Conservation (phyloP, 306 rosid genomes). For the Rubus idaeus region DNA sequence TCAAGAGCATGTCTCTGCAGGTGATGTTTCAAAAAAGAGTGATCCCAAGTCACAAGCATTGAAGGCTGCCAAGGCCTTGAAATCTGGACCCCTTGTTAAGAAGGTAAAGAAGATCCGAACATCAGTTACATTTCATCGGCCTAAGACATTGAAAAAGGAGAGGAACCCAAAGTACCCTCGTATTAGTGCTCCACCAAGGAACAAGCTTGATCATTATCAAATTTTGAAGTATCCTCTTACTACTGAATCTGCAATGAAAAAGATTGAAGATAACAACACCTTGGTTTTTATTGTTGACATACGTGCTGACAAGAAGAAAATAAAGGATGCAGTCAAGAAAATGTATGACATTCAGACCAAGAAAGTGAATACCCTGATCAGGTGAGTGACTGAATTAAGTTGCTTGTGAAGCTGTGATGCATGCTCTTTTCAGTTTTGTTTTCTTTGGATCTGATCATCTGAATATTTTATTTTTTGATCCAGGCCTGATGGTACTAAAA, state of each 20-base stretch:
- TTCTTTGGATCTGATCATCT: not conserved
- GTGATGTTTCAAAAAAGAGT: constrained; percentile 35
- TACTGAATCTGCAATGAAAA: constrained; percentile 89
- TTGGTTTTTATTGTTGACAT: constrained; percentile 83
- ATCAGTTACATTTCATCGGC: constrained; percentile 48
- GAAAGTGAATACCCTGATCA: constrained; percentile 88
- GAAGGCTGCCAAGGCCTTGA: constrained; percentile 45
- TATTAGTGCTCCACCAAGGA: constrained; percentile 78
- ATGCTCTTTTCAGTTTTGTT: not conserved
- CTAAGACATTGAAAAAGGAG: constrained; percentile 61
- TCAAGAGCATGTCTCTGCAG: constrained; percentile 28
- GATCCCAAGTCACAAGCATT: constrained; percentile 40
- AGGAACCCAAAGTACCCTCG: constrained; percentile 88
- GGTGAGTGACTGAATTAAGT: constrained; percentile 35
- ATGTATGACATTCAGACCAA: constrained; percentile 88
- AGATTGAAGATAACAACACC: constrained; percentile 85
- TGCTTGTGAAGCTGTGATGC: not conserved
- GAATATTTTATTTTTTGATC: constrained; percentile 18
- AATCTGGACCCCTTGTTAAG: constrained; percentile 27
- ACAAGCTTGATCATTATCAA: constrained; percentile 82
- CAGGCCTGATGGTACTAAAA: constrained; percentile 97
- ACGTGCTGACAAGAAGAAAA: constrained; percentile 89
- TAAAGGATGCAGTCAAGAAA: constrained; percentile 77
- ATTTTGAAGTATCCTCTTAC: constrained; percentile 78
- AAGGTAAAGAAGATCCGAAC: constrained; percentile 38